Evolutionary conservation across 169 alveolate species (phyloP).

Genomic region (Plasmodium berghei): DNA sequence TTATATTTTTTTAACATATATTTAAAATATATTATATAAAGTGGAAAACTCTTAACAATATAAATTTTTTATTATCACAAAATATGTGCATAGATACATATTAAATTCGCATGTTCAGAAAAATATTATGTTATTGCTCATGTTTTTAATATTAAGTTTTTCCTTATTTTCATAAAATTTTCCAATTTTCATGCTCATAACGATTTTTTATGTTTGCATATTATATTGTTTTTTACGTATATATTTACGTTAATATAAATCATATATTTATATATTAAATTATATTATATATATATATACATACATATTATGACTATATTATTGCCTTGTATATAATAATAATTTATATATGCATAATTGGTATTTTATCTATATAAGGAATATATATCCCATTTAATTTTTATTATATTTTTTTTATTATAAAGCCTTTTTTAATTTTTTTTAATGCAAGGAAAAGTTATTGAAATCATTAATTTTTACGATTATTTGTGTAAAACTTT

Average conservation of each 20-base stretch:
- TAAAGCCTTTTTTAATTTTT: not conserved
- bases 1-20: too few relatives aligned
- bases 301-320: constrained; percentile 5
- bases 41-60: too few relatives aligned
- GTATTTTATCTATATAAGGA: not conserved
- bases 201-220: not conserved
- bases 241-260: not conserved
- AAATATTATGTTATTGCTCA: too few relatives aligned
- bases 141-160: not conserved
- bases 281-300: not conserved
- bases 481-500: constrained; percentile 6
- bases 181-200: constrained; percentile 5
- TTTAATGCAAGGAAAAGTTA: constrained; percentile 6
- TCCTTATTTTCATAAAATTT: not conserved
- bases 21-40: too few relatives aligned
- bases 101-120: too few relatives aligned
- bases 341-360: not conserved
- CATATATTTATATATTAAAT: not conserved
- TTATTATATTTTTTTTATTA: constrained; percentile 5
- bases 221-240: not conserved
- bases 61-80: too few relatives aligned
- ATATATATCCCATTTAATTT: not conserved
- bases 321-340: not conserved
- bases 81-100: too few relatives aligned
- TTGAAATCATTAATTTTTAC: constrained; percentile 5